Evolutionary conservation across 371 early-diverging fungal species (phyloP), one percentile per base, ranked within the genome.

Genomic region (Mucor sp.): DNA sequence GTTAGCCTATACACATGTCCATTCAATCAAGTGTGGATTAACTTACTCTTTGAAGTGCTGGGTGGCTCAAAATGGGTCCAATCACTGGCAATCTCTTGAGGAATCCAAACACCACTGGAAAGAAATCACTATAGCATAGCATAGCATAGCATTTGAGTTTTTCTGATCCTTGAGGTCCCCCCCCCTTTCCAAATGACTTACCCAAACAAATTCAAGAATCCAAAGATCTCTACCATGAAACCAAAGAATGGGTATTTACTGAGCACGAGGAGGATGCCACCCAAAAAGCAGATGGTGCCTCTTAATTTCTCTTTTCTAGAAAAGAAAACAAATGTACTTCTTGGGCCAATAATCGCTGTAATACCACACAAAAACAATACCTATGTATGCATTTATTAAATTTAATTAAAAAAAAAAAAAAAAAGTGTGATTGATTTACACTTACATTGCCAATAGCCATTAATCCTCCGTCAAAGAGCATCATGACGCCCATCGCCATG

Each of bases 171-270:
- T 35, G 35, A n/a, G n/a, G 30, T 6, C 8, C 8, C 33, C 7
- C 33, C 8, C 33, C 8, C 33, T 6, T 7, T 33, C 33, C n/a
- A n/a, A n/a, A 14, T 17, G 15, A 23, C 80, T 60, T 87, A 94
- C 94, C 98, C 99, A 86, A 98, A 98, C 57, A 98, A 79, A 76
- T 98, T 97, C 60, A 97, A 81, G 70, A 98, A 96, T 0, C 98
- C 99, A 86, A 97, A 94, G 4, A 91, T 71, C 77, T 98, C 97
- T 55, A 97, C 82, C 43, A 88, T 32, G 63, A 98, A 92, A n/a
- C 99, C 98, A 58, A 94, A 67, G n/a, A 95, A 76, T 37, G 97
- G 92, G 89, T 92, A 93, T 74, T 92, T 92, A 59, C 91, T 59
- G 70, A 98, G 89, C 9, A 98, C 95, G 30, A 98, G 72, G 4